phyloP scores from a whole-genome alignment of 2,329 filamentous ascomycete species.

The Hypoxylon rubiginosum region DNA sequence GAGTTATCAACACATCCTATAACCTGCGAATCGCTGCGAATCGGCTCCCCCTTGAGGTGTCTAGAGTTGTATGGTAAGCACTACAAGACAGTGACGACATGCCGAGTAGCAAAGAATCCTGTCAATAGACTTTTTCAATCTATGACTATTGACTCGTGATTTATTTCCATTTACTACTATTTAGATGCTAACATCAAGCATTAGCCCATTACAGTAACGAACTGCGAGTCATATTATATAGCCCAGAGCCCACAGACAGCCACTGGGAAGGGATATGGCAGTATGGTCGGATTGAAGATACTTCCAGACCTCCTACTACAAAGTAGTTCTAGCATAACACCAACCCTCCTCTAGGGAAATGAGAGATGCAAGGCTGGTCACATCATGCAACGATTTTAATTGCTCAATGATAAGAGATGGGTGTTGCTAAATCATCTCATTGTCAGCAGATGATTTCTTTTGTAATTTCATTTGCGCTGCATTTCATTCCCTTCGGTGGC shows the following conservation, averaged over 20 bases:
- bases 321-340: not conserved
- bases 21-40: not conserved
- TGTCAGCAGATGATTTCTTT: conserved; percentile 31
- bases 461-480: conserved; percentile 15
- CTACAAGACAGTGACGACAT: conserved; percentile 31
- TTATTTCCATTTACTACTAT: not conserved
- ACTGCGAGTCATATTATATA: not conserved
- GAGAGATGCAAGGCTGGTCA: conserved; percentile 26
- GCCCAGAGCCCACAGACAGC: no score
- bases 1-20: not conserved
- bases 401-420: not conserved
- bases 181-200: not conserved
- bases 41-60: not conserved
- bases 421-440: conserved; percentile 16
- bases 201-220: not conserved
- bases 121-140: not conserved
- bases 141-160: not conserved
- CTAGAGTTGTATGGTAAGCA: not conserved
- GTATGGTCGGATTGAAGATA: not conserved
- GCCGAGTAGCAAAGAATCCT: conserved; percentile 14
- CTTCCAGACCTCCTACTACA: no score
- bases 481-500: not conserved
- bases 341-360: conserved; percentile 29
- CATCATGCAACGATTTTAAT: conserved; percentile 7
- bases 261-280: not conserved